Percentiles rank a stretch among this genome's conserved stretches.
phyloP scores from a whole-genome alignment of 2,329 filamentous ascomycete genomes.

The Chaetomium olivaceum region DNA sequence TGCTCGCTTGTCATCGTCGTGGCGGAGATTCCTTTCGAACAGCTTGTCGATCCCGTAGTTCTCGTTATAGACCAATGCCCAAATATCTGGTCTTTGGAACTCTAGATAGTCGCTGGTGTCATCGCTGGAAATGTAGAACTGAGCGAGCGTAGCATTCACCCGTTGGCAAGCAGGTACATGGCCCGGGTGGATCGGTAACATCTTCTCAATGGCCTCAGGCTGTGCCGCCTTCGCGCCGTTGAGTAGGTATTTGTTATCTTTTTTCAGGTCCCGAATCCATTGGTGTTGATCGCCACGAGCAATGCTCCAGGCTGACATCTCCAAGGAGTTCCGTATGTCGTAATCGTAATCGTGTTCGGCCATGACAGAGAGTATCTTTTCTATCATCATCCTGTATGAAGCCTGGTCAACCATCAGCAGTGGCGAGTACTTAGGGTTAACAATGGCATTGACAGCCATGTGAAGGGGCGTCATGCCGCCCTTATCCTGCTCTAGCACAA shows the following conservation, averaged over 20 bases:
- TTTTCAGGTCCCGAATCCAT: not conserved
- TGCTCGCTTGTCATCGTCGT: constrained; percentile 2
- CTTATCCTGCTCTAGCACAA: not conserved
- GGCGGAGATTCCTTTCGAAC: not conserved
- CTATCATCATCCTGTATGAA: not conserved
- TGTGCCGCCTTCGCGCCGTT: not conserved
- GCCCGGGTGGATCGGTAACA: too few relatives aligned
- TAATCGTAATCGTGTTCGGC: not conserved
- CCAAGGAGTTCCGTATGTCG: not conserved
- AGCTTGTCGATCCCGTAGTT: not conserved
- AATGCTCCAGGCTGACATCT: too few relatives aligned
- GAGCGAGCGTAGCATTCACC: not conserved
- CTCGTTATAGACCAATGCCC: constrained; percentile 1
- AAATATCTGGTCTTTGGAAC: not conserved
- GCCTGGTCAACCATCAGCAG: not conserved
- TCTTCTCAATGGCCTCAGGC: not conserved
- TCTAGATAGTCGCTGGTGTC: constrained; percentile 14
- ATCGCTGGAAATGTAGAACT: constrained; percentile 17
- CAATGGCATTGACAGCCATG: not conserved
- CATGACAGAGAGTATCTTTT: not conserved
- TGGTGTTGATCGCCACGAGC: not conserved
- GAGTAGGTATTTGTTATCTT: not conserved
- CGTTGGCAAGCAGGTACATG: not conserved
- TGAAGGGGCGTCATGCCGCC: not conserved
- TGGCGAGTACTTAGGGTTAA: not conserved